Conservation (phyloP, 208 protist species). For the Vickermania ingenoplastis region DNA sequence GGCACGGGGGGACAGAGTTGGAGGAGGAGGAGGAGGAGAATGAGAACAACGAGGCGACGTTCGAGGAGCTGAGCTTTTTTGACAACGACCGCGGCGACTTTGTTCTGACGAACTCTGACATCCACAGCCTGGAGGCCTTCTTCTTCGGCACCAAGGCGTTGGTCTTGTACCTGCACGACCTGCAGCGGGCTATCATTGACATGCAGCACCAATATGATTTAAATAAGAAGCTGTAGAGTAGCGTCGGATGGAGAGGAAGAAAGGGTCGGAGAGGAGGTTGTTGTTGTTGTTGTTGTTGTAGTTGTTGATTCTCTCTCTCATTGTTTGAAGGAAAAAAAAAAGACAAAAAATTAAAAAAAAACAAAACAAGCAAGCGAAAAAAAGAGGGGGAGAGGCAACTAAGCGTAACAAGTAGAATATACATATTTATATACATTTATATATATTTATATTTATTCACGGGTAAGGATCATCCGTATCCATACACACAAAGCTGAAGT, state of each 20-base stretch:
- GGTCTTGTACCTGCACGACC: constrained; percentile 48
- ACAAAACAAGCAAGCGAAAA: too few species aligned
- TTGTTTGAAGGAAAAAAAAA: too few species aligned
- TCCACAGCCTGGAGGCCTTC: constrained; percentile 81
- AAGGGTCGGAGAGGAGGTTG: background rate
- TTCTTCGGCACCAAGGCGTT: constrained; percentile 68
- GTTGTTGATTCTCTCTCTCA: background rate
- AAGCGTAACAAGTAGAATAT: too few species aligned
- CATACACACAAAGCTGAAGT: too few species aligned
- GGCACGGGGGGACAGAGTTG: background rate
- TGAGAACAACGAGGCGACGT: background rate
- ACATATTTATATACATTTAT: too few species aligned
- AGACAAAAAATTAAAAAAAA: too few species aligned
- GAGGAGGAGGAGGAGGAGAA: background rate
- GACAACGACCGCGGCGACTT: constrained; percentile 29
- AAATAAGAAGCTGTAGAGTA: constrained; percentile 50
- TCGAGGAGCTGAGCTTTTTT: constrained; percentile 18
- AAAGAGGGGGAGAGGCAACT: too few species aligned
- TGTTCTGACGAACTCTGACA: constrained; percentile 72
- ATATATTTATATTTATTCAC: too few species aligned
- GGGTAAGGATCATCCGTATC: too few species aligned
- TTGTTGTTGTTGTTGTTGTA: too few species aligned
- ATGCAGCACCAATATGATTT: constrained; percentile 62
- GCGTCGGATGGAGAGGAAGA: background rate
- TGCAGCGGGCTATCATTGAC: constrained; percentile 66